Evolutionary conservation across 1,139 yeast species (phyloP), one percentile per base, ranked within the genome.

Genomic region (Magnusiomyces ingens): DNA sequence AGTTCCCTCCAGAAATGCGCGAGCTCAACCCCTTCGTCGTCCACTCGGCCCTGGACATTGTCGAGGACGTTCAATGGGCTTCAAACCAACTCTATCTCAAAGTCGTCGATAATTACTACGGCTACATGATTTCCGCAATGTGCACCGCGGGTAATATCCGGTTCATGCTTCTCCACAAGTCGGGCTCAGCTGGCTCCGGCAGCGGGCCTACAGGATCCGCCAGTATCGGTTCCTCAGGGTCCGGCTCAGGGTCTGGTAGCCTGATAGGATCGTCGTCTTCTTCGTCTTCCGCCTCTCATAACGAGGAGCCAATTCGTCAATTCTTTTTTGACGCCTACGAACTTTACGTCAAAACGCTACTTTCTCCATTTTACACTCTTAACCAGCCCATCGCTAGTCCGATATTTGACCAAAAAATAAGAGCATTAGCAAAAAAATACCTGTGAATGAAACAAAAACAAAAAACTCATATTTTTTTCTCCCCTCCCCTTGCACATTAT

Each of bases 11-110:
- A 22, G 86, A 83, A 54, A 80, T 88, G 67, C 79, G 79, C 62
- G 97, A 91, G 66, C 72, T 91, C 50, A 81, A 85, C 62, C 97
- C 97, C 19, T 91, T 90, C 65, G 83, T 94, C 38, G 78, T 93
- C 42, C 95, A 93, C 66, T 80, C 96, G 0, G 81, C 98, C 2
- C 72, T 94, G 43, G 99, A 93, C 66, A 75, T 93, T 19, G 83
- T 94, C 1, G 97, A 93, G 61, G 96, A 90, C 61, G 72, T 81
- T 2, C 97, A 90, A 64, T 91, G 96, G 95, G 78, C 81, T 49
- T 74, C 81, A 13, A 80, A 76, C 58, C 75, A 78, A 45, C 75
- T 84, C 66, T 79, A 87, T 63, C 71, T 90, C 58, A 93, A 93
- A 49, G 80, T 81, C 50, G 80, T 93, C 17, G 99, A 93, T 70